These are phyloP conservation scores for Roridomyces roridus DNA, from an alignment of 768 basidiomycete species.

Conservation along the genomic window DNA sequence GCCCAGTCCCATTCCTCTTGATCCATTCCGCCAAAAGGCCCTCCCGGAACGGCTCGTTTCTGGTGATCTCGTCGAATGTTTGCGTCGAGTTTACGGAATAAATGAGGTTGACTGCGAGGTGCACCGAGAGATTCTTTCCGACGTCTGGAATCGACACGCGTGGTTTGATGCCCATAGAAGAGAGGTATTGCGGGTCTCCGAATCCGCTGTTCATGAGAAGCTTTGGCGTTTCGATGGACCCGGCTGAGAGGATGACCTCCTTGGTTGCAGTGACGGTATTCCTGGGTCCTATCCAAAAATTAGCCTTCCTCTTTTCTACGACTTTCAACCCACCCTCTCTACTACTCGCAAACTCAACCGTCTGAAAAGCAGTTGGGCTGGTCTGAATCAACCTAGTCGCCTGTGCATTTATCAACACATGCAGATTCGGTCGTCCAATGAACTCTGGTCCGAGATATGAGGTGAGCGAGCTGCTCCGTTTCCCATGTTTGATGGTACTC, in stretches of 20 bases:
- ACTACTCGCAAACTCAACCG: constrained; percentile 1
- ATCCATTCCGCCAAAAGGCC: constrained; percentile 29
- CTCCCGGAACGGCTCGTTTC: constrained; percentile 17
- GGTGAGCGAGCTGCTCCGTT: constrained; percentile 27
- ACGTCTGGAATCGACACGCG: constrained; percentile 41
- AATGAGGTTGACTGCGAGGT: constrained; percentile 30
- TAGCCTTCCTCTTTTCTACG: too few relatives aligned
- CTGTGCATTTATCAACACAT: constrained; percentile 36
- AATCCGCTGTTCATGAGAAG: constrained; percentile 45
- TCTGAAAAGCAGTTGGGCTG: constrained; percentile 8
- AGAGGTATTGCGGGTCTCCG: constrained; percentile 33
- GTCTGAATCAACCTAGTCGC: constrained; percentile 30
- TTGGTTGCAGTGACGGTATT: constrained; percentile 43
- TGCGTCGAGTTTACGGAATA: constrained; percentile 37
- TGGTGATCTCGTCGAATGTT: constrained; percentile 33
- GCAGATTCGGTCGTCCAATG: constrained; percentile 32
- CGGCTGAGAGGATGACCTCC: constrained; percentile 58
- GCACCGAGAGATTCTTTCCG: constrained; percentile 45
- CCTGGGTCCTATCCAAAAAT: background rate
- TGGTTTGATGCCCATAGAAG: constrained; percentile 30
- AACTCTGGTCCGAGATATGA: constrained; percentile 28
- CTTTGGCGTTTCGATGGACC: constrained; percentile 43
- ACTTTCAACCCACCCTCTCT: background rate
- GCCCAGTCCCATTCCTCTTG: constrained; percentile 26
- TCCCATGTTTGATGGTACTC: constrained; percentile 19